Conservation (phyloP, 2,329 filamentous ascomycete genomes). For the Alternaria postmessia region DNA sequence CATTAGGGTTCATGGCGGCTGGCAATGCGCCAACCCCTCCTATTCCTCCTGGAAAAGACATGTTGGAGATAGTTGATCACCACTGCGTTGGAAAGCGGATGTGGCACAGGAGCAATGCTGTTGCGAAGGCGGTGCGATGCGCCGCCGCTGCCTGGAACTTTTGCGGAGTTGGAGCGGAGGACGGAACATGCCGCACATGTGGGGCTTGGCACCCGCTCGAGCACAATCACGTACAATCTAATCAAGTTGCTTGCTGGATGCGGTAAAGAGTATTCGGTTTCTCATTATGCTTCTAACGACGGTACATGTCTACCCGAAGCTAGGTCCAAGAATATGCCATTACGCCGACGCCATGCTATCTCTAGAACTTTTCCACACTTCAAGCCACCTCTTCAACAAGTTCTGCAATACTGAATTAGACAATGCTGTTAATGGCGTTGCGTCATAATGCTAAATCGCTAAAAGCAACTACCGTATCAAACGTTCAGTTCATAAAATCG, state of each 20-base stretch:
- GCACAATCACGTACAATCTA: background rate
- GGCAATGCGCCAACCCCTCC: constrained; percentile 35
- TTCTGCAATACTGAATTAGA: constrained; percentile 31
- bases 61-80: constrained; percentile 10
- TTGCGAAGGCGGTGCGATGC: constrained; percentile 12
- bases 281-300: constrained; percentile 20
- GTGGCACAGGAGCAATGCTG: constrained; percentile 2
- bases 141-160: constrained; percentile 29
- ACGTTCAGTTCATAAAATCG: constrained; percentile 40
- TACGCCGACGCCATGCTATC: constrained; percentile 26
- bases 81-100: background rate
- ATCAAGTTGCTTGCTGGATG: background rate
- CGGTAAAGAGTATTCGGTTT: constrained; percentile 8
- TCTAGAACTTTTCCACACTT: constrained; percentile 13
- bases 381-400: constrained; percentile 33
- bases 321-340: constrained; percentile 19
- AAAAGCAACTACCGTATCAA: constrained; percentile 9
- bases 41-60: constrained; percentile 44
- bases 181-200: constrained; percentile 36
- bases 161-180: constrained; percentile 49
- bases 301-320: constrained; percentile 15
- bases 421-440: constrained; percentile 41
- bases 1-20: constrained; percentile 43
- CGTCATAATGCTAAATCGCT: constrained; percentile 36
- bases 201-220: constrained; percentile 27